Conservation (phyloP, 306 rosid species). For the Cicer judaicum region DNA sequence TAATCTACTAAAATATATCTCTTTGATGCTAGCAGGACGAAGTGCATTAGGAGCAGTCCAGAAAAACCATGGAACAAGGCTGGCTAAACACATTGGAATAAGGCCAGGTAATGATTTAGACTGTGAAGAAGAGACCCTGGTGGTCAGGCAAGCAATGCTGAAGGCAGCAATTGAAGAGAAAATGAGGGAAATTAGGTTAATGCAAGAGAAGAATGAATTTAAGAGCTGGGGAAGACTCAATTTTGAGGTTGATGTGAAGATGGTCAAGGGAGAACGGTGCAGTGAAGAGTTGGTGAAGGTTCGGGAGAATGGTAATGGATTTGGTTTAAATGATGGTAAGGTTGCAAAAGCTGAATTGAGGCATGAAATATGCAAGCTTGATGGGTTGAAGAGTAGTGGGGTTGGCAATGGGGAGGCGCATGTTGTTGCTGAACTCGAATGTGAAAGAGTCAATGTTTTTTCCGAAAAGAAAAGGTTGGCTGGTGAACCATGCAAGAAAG, state of each 20-base stretch:
- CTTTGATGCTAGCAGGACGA: neutral
- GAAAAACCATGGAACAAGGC: neutral
- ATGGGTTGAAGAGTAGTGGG: neutral
- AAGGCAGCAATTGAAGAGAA: conserved; percentile 18
- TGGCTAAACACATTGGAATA: conserved; percentile 11
- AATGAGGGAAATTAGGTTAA: neutral
- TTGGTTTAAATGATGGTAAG: neutral
- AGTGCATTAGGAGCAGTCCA: conserved; percentile 36
- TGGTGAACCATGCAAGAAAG: conserved; percentile 3
- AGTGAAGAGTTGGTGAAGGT: neutral
- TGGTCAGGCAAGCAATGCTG: conserved; percentile 33
- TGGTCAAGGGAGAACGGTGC: neutral
- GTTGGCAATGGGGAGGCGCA: neutral
- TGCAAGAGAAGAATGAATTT: neutral
- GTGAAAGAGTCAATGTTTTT: neutral
- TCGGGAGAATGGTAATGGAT: neutral
- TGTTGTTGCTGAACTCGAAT: conserved; percentile 10
- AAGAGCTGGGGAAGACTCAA: neutral
- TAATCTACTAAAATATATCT: conserved; percentile 5
- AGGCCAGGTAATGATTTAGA: conserved; percentile 26
- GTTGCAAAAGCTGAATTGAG: neutral
- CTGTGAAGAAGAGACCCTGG: conserved; percentile 24
- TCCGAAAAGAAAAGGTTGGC: neutral
- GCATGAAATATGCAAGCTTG: neutral
- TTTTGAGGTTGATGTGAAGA: neutral